A percentile compares a stretch with the other conserved stretches of the same genome.
These are phyloP conservation scores for Tephrocybe sp. DNA, from an alignment of 768 basidiomycete genomes.

Conservation along the genomic window DNA sequence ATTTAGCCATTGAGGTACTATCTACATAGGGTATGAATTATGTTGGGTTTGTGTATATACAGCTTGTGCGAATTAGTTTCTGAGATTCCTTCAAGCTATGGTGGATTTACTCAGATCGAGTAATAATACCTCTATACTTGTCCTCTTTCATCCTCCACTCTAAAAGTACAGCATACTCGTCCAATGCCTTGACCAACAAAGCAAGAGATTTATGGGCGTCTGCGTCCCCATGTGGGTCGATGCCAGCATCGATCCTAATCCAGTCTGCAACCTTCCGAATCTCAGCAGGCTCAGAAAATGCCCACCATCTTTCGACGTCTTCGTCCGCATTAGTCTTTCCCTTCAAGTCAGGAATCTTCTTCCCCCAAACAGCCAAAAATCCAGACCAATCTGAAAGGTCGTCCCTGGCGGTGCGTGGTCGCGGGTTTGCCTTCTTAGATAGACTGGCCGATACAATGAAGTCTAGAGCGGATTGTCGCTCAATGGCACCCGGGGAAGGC, in stretches of 20 bases:
- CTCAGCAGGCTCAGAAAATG: slow-evolving; percentile 64
- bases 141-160: slow-evolving; percentile 53
- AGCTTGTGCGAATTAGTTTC: too few relatives aligned
- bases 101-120: too few relatives aligned
- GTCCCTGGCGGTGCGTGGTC: slow-evolving; percentile 41
- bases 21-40: background rate
- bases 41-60: slow-evolving; percentile 2
- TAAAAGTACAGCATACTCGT: slow-evolving; percentile 60
- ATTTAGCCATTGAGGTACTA: background rate
- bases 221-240: slow-evolving; percentile 30
- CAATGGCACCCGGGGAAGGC: slow-evolving; percentile 56
- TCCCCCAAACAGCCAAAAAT: slow-evolving; percentile 79
- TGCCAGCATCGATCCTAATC: slow-evolving; percentile 51
- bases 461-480: slow-evolving; percentile 52
- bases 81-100: too few relatives aligned
- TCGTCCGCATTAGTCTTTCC: slow-evolving; percentile 25
- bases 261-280: slow-evolving; percentile 66
- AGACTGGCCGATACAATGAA: slow-evolving; percentile 28
- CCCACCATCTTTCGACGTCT: slow-evolving; percentile 70
- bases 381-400: slow-evolving; percentile 65
- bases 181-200: slow-evolving; percentile 50
- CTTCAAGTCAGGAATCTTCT: slow-evolving; percentile 33
- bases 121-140: slow-evolving; percentile 23
- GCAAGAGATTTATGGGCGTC: slow-evolving; percentile 15
- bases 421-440: slow-evolving; percentile 40